phyloP scores from a whole-genome alignment of 73 alveolate genomes.

The Urostyla sp. region DNA sequence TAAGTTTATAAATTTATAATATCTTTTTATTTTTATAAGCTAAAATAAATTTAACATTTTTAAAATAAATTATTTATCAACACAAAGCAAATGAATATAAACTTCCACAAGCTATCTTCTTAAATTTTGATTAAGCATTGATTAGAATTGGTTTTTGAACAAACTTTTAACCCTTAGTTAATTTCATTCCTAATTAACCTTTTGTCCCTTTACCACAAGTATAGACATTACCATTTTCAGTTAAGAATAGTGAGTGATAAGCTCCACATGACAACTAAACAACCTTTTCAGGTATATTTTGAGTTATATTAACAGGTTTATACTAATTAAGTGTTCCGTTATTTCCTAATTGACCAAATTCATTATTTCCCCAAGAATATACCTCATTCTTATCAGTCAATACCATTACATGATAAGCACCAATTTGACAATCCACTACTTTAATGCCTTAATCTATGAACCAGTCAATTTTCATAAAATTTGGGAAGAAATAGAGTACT shows the following conservation, averaged over 20 bases:
- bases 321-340: not conserved
- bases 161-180: not conserved
- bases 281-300: not conserved
- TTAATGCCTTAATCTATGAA: not conserved
- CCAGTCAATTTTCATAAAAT: conserved; percentile 39
- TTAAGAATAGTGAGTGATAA: not conserved
- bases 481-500: conserved; percentile 40
- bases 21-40: too few species aligned
- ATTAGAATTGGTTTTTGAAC: not conserved
- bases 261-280: conserved; percentile 6
- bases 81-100: conserved; percentile 9
- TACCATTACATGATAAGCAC: conserved; percentile 36
- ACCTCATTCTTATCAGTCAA: conserved; percentile 6
- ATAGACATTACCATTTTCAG: not conserved
- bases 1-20: not conserved
- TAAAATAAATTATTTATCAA: conserved; percentile 3
- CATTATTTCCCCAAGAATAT: conserved; percentile 33
- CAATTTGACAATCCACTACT: conserved; percentile 12
- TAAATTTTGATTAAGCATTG: not conserved
- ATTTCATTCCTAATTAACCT: conserved; percentile 34
- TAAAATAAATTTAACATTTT: not conserved
- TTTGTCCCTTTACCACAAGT: conserved; percentile 39
- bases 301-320: conserved; percentile 8
- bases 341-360: not conserved
- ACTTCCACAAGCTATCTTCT: conserved; percentile 13